These are phyloP conservation scores for Ilex paraguariensis DNA, from an alignment of 305 asterid species.

Conservation along the genomic window DNA sequence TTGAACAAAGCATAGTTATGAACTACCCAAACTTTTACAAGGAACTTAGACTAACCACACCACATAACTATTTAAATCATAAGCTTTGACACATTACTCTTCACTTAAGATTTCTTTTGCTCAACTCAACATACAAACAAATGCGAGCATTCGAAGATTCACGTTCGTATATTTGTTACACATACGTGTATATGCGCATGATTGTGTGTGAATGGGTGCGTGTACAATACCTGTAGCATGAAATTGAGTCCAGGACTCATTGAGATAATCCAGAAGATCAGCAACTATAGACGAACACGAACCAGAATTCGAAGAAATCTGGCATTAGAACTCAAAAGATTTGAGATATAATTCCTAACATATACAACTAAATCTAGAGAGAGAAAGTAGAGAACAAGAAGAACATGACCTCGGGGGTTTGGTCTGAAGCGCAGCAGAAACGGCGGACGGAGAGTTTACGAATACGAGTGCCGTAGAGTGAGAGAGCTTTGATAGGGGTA, in stretches of 20 bases:
- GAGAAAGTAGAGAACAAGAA: not conserved
- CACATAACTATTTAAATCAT: too few species aligned
- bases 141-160: not conserved
- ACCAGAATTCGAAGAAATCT: constrained; percentile 42
- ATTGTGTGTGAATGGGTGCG: not conserved
- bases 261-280: constrained; percentile 85
- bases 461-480: constrained; percentile 18
- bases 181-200: too few species aligned
- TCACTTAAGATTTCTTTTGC: too few species aligned
- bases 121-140: too few species aligned
- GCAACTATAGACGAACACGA: constrained; percentile 64
- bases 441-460: constrained; percentile 45
- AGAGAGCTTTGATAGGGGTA: constrained; percentile 22
- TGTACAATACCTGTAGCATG: constrained; percentile 68
- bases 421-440: constrained; percentile 27
- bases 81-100: too few species aligned
- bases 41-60: too few species aligned
- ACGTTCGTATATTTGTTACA: not conserved
- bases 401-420: constrained; percentile 32
- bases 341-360: not conserved
- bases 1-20: too few species aligned
- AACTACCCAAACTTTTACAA: too few species aligned
- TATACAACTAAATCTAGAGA: constrained; percentile 5
- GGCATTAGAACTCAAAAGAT: constrained; percentile 16
- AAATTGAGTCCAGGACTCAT: constrained; percentile 97